phyloP scores from a whole-genome alignment of 2,329 filamentous ascomycete genomes.

The Pseudophaeomoniella oleicola region DNA sequence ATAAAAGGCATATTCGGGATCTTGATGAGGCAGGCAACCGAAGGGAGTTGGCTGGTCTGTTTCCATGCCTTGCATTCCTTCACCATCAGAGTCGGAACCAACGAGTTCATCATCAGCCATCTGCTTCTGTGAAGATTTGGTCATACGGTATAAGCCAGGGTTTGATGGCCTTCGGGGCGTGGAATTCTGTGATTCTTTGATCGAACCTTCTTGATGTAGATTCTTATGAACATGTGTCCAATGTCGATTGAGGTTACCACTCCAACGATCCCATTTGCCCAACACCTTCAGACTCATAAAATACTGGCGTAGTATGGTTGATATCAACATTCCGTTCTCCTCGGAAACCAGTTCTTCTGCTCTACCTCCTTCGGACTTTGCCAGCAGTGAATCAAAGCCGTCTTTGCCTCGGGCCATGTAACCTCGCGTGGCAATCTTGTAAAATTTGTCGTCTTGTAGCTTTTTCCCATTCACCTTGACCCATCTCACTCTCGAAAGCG shows the following conservation, averaged over 20 bases:
- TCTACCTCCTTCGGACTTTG: constrained; percentile 58
- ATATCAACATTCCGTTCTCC: constrained; percentile 76
- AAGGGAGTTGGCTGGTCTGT: constrained; percentile 23
- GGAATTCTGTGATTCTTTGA: neutral
- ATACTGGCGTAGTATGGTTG: constrained; percentile 75
- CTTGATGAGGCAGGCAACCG: constrained; percentile 30
- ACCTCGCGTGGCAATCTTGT: constrained; percentile 63
- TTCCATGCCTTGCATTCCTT: constrained; percentile 7
- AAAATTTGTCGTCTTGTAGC: constrained; percentile 48
- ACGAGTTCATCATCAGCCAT: constrained; percentile 11
- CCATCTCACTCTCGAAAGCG: constrained; percentile 48
- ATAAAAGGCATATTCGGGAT: constrained; percentile 35
- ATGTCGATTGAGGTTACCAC: constrained; percentile 44
- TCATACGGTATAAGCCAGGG: neutral
- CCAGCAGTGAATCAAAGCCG: constrained; percentile 63
- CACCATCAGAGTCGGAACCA: constrained; percentile 27
- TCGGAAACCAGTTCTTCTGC: constrained; percentile 69
- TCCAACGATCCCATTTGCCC: constrained; percentile 63
- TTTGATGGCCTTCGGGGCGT: constrained; percentile 18
- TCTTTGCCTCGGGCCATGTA: constrained; percentile 88
- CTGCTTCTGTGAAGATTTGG: neutral
- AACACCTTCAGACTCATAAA: constrained; percentile 76
- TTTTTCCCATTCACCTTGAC: constrained; percentile 47
- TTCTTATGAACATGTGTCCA: constrained; percentile 53
- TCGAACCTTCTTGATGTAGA: constrained; percentile 30